phyloP scores from a whole-genome alignment of 2,329 filamentous ascomycete genomes.

The Pseudogymnoascus sp. region DNA sequence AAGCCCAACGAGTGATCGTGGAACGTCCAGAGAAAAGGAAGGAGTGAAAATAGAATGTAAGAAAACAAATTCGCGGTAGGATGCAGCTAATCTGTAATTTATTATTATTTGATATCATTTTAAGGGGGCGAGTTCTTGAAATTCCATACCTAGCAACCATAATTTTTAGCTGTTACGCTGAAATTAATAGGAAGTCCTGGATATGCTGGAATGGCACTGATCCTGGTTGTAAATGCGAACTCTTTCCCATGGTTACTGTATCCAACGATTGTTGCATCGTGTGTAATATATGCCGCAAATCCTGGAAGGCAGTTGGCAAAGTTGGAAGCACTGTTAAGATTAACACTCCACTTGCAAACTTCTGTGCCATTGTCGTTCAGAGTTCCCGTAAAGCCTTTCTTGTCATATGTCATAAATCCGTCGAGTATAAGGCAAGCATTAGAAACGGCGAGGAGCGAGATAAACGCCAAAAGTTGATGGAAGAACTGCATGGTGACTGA shows the following conservation, averaged over 20 bases:
- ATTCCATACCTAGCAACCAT: neutral
- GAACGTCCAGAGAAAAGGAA: neutral
- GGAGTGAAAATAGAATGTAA: neutral
- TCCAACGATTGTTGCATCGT: neutral
- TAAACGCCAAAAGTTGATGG: neutral
- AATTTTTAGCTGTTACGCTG: neutral
- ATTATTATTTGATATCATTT: neutral
- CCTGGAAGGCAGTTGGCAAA: neutral
- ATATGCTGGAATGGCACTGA: neutral
- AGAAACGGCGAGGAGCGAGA: neutral
- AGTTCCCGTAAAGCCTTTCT: neutral
- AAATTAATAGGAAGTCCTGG: neutral
- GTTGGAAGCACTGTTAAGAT: neutral
- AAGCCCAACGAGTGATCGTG: neutral
- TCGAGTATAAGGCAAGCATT: neutral
- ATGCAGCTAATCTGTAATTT: neutral
- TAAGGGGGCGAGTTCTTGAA: neutral
- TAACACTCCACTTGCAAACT: neutral
- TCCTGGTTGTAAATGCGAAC: neutral
- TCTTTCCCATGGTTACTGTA: neutral
- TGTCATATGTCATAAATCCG: neutral
- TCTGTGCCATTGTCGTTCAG: neutral
- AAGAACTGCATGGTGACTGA: slow-evolving; percentile 3
- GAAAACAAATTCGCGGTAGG: neutral
- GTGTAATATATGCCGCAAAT: neutral